These are phyloP conservation scores for Cornus kousa DNA, from an alignment of 148 eudicot genomes.

Conservation along the genomic window DNA sequence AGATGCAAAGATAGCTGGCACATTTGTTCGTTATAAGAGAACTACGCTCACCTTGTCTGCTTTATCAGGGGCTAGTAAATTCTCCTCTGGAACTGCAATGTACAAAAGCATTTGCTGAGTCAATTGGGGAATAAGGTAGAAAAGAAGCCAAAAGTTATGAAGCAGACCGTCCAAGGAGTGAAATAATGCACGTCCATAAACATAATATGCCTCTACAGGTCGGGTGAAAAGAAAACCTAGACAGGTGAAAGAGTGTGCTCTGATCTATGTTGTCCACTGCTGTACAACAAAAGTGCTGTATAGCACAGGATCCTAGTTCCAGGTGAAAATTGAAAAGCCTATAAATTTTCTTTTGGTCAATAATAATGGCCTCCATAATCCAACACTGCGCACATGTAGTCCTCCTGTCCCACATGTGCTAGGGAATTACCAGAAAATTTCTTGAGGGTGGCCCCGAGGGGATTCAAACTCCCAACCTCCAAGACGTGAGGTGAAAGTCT, in stretches of 20 bases:
- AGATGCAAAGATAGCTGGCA: neutral
- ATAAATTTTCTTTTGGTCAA: too few species aligned
- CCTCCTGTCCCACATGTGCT: too few species aligned
- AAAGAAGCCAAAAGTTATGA: neutral
- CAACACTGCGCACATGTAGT: too few species aligned
- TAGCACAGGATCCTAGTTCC: too few species aligned
- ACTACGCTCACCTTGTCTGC: conserved; percentile 63
- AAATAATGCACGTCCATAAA: neutral
- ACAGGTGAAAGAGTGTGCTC: neutral
- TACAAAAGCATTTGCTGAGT: conserved; percentile 11
- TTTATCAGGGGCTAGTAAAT: conserved; percentile 62
- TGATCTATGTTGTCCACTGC: neutral
- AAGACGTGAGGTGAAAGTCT: too few species aligned
- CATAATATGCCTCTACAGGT: neutral
- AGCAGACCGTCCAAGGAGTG: neutral
- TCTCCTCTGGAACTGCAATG: conserved; percentile 88
- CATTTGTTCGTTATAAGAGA: neutral
- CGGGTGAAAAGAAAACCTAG: neutral
- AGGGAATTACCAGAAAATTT: too few species aligned
- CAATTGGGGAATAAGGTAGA: neutral
- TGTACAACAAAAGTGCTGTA: too few species aligned
- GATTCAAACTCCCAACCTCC: neutral
- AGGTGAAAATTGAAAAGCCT: too few species aligned
- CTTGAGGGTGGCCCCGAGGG: neutral
- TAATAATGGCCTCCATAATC: too few species aligned